These are phyloP conservation scores for Quercus glauca DNA, from an alignment of 306 rosid species.

Conservation along the genomic window DNA sequence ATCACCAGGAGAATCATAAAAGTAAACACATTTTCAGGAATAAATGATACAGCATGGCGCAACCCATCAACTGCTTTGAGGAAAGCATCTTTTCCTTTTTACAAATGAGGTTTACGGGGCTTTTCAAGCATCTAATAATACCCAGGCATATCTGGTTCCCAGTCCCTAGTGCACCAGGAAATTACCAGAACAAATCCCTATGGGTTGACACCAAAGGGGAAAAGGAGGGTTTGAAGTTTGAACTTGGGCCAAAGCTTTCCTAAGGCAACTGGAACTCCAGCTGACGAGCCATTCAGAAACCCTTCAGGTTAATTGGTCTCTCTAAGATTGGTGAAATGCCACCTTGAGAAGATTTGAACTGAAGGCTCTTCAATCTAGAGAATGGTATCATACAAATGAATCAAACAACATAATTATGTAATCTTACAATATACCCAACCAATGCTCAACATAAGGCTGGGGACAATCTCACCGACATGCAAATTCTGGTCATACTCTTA, in stretches of 20 bases:
- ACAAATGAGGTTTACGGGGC: background rate
- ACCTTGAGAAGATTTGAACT: background rate
- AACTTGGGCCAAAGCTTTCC: background rate
- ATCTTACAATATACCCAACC: background rate
- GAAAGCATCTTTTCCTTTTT: background rate
- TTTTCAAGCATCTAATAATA: background rate
- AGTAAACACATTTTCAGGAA: conserved; percentile 15
- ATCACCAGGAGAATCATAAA: conserved; percentile 7
- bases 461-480: background rate
- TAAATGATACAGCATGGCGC: conserved; percentile 12
- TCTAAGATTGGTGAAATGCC: background rate
- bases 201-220: background rate
- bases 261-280: background rate
- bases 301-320: background rate
- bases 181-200: background rate
- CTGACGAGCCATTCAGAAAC: background rate
- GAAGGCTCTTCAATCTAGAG: conserved; percentile 9
- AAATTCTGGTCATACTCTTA: background rate
- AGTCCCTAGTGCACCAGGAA: background rate
- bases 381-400: conserved; percentile 13
- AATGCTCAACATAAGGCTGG: background rate
- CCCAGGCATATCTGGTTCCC: background rate
- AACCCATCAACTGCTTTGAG: conserved; percentile 7
- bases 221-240: background rate
- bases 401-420: conserved; percentile 5